A percentile compares a stretch with the other conserved stretches of the same genome.
phyloP scores from a whole-genome alignment of 306 rosid species.

The Quercus wislizeni region DNA sequence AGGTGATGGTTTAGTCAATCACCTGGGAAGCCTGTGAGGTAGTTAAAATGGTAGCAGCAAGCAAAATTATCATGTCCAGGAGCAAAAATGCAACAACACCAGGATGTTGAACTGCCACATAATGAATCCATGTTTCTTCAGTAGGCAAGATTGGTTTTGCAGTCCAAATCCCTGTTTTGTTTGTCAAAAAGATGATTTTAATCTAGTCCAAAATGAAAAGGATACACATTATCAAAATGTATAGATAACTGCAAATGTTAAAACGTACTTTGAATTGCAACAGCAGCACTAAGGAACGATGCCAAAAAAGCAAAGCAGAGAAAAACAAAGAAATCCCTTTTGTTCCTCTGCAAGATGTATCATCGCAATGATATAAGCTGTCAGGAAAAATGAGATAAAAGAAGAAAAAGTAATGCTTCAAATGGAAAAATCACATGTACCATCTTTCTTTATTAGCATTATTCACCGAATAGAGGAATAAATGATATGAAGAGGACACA shows the following conservation, averaged over 20 bases:
- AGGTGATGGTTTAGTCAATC: slow-evolving; percentile 28
- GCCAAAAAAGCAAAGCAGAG: slow-evolving; percentile 66
- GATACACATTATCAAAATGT: neutral
- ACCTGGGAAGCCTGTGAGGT: slow-evolving; percentile 76
- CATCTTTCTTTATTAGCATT: neutral
- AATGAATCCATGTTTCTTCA: slow-evolving; percentile 72
- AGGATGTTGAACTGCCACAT: slow-evolving; percentile 52
- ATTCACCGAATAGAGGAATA: neutral
- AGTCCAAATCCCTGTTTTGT: slow-evolving; percentile 62
- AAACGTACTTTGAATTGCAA: slow-evolving; percentile 72
- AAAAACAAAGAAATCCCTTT: slow-evolving; percentile 79
- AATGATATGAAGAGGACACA: neutral
- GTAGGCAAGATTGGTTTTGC: slow-evolving; percentile 34
- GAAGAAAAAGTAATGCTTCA: neutral
- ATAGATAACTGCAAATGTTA: slow-evolving; percentile 21
- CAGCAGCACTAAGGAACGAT: slow-evolving; percentile 41
- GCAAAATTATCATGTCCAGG: slow-evolving; percentile 44
- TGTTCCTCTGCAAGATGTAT: slow-evolving; percentile 82
- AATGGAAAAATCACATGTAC: slow-evolving; percentile 5
- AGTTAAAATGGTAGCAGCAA: slow-evolving; percentile 57
- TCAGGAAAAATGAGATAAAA: slow-evolving; percentile 15
- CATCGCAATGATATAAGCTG: slow-evolving; percentile 23
- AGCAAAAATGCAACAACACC: slow-evolving; percentile 60
- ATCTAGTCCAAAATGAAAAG: slow-evolving; percentile 24
- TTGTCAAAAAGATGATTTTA: slow-evolving; percentile 29